Evolutionary conservation across 2,329 filamentous ascomycete genomes (phyloP).

Genomic region (Epicoccum nigrum): DNA sequence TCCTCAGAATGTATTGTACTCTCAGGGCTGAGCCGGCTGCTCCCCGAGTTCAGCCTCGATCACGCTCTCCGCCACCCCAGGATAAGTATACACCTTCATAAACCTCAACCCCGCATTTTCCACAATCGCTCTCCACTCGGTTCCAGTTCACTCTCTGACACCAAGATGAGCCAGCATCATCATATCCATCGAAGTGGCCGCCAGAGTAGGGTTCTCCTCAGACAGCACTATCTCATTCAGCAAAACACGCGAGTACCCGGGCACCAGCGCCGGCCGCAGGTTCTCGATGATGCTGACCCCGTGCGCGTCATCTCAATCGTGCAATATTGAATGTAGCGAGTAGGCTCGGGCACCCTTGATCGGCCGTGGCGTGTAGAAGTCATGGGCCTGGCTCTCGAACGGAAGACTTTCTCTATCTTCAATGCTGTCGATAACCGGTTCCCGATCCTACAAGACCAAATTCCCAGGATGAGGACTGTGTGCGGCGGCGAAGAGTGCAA

Average conservation of each 20-base stretch:
- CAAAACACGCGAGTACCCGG: slow-evolving; percentile 23
- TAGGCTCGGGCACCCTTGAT: slow-evolving; percentile 48
- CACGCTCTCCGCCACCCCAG: slow-evolving; percentile 23
- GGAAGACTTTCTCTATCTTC: slow-evolving; percentile 26
- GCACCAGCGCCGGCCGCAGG: slow-evolving; percentile 21
- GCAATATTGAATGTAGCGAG: slow-evolving; percentile 28
- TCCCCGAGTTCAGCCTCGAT: slow-evolving; percentile 21
- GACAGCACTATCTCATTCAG: slow-evolving; percentile 25
- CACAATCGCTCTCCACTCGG: slow-evolving; percentile 16
- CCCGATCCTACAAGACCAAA: slow-evolving; percentile 58
- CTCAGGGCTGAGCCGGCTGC: neutral
- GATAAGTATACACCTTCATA: slow-evolving; percentile 15
- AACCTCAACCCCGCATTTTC: slow-evolving; percentile 16
- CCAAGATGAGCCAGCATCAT: slow-evolving; percentile 23
- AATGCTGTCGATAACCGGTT: slow-evolving; percentile 41
- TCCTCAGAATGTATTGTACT: no score
- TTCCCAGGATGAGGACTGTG: slow-evolving; percentile 49
- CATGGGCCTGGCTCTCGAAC: slow-evolving; percentile 47
- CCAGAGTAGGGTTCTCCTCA: slow-evolving; percentile 12
- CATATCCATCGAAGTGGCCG: slow-evolving; percentile 21
- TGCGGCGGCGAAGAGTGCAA: slow-evolving; percentile 35
- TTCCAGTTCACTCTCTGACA: slow-evolving; percentile 17
- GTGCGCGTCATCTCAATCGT: slow-evolving; percentile 31
- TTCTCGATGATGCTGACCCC: slow-evolving; percentile 24
- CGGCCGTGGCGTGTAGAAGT: slow-evolving; percentile 56